Evolutionary conservation across 768 basidiomycete genomes (phyloP), one percentile per base, ranked within the genome.

Genomic region (Boletus pseudopeckii): DNA sequence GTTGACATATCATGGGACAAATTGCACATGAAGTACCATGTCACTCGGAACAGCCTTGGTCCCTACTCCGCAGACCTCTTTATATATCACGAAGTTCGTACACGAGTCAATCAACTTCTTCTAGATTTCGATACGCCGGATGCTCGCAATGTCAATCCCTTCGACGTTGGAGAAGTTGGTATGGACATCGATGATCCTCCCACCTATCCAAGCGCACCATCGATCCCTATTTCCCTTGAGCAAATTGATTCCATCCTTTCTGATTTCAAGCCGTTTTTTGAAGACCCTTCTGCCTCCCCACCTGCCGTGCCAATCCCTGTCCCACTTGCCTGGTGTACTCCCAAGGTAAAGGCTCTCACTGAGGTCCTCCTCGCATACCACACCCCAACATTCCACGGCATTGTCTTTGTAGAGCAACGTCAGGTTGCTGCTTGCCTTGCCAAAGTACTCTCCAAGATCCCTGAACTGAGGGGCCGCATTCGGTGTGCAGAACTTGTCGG

Each of bases 401-500:
- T 95, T 56, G 77, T 95, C 41, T 96, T 96, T 66, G 91, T 92
- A 17, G 84, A 92, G 55, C 90, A 92, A 64, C 80, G 92, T 10
- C 90, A 92, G 59, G 78, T 88, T 15, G 92, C 92, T 2, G 73
- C 79, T 17, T 82, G 82, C 43, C 76, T 96, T 14, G 79, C 87
- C 2, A 80, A 74, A 60, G 67, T 92, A 30, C 73, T 96, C 5
- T 75, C 80, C 1, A 77, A 74, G 32, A 75, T 91, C 3, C 78
- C 85, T 0, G 77, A 79, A 39, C 70, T 92, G 13, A 72, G 74
- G 53, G 80, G 75, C 2, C 75, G 79, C 60, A 76, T 93, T 48
- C 74, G 75, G 7, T 81, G 84, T 45, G 84, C 77, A 0, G 80
- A 83, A 53, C 75, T 93, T 40, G 82, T 92, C 6, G 91, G 93